Base-by-base conservation (phyloP, 768 basidiomycete genomes). In the Lactarius hengduanensis region DNA sequence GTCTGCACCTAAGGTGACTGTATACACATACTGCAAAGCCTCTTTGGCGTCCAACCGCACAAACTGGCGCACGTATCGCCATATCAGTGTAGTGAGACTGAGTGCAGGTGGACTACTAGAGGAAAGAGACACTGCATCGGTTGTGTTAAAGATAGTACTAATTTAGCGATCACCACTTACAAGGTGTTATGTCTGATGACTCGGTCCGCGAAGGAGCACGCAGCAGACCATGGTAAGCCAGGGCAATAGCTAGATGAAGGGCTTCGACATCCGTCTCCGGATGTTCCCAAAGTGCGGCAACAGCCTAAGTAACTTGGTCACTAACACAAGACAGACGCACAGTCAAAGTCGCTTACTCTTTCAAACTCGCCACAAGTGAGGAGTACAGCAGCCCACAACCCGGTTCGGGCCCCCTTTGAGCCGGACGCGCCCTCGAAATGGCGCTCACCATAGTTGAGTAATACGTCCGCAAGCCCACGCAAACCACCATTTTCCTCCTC, bases 341-440 rank as follows among this genome's bases (percentile, higher is more conserved):
- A 63, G 30, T 26, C 10, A 11, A 5, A 10, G 1, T 2, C 22
- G 78, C 86, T 65, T 67, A 93, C 95, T 76, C 91, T 80, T 77
- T 99, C 97, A 71, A 98, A 99, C 74, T 97, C 91, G 16, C 94
- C 97, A 71, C 91, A 93, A 80, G 95, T 88, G 26, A 97, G 82
- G 68, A 98, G 77, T 1, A 98, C 87, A 66, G 86, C 85, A 4
- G 91, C 87, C 92, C 92, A 94, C 9, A 87, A 80, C 38, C 91
- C 89, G 40, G 82, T 83, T 67, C 81, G 84, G 11, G 84, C 78
- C 16, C 83, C 80, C 73, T 83, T 78, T 77, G 90, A 81, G 71
- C 82, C 80, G 57, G 84, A 78, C 65, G 85, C 77, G 66, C 90
- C 83, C 70, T 92, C 87, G 74, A 94, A 94, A 73, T 94, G 90